Conservation (phyloP, 371 early-diverging fungal species). For the Dentiscutata heterogama region DNA sequence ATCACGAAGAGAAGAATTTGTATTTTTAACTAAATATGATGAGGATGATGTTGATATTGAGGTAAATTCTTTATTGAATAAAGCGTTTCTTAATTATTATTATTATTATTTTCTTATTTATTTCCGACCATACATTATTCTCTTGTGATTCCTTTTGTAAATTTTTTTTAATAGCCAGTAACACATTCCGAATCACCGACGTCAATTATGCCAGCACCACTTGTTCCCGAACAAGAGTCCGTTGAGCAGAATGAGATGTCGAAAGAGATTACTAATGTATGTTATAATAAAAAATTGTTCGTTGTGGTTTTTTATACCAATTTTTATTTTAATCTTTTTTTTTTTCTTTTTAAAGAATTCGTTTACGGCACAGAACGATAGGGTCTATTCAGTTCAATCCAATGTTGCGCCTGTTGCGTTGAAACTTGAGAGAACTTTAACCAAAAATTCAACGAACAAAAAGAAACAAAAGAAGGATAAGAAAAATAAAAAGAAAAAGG, state of each 20-base stretch:
- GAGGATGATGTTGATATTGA: slow-evolving; percentile 18
- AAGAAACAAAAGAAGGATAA: slow-evolving; percentile 31
- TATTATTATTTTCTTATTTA: not conserved
- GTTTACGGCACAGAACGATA: not conserved
- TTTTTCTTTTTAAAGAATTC: not conserved
- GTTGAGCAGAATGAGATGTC: not conserved
- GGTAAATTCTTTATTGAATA: not conserved
- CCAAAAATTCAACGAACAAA: not conserved
- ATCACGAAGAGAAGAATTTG: slow-evolving; percentile 35
- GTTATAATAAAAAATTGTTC: not conserved
- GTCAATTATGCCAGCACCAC: not conserved
- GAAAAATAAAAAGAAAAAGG: slow-evolving; percentile 25
- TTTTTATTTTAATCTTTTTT: not conserved
- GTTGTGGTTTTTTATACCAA: not conserved
- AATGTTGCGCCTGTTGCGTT: not conserved
- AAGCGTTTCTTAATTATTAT: not conserved
- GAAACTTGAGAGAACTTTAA: slow-evolving; percentile 18
- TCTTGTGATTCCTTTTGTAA: not conserved
- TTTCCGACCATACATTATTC: not conserved
- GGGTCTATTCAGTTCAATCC: not conserved
- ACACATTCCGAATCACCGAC: not conserved
- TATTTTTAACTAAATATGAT: slow-evolving; percentile 8
- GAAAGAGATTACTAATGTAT: not conserved
- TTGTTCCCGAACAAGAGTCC: not conserved
- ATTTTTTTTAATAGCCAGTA: slow-evolving; percentile 5